A percentile compares a stretch with the other conserved stretches of the same genome.
phyloP scores from a whole-genome alignment of 2,329 filamentous ascomycete species.

The Colletotrichum horii region DNA sequence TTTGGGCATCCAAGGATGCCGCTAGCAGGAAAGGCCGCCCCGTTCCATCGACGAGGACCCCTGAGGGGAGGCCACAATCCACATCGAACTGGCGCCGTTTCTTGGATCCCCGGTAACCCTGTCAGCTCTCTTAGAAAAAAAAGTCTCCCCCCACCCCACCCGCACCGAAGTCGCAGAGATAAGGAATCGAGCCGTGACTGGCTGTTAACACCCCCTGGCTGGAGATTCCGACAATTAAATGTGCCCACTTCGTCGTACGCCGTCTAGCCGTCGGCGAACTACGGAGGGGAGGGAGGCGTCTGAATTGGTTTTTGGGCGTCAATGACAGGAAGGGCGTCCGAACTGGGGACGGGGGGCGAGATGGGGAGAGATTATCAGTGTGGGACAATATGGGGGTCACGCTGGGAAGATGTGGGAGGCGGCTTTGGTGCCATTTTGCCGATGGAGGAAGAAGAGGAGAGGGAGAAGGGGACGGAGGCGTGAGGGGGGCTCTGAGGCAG shows the following conservation, averaged over 20 bases:
- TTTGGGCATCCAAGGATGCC: not conserved
- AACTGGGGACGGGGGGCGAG: not conserved
- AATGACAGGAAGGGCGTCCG: not conserved
- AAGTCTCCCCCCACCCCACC: not conserved
- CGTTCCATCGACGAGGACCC: not conserved
- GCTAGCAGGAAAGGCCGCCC: not conserved
- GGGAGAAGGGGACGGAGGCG: not conserved
- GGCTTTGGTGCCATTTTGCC: not conserved
- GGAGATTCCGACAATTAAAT: not conserved
- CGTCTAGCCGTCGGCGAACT: conserved; percentile 4
- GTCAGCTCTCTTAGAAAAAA: not conserved
- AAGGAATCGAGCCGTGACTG: conserved; percentile 11
- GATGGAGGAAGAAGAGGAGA: not conserved
- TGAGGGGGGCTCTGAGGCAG: not conserved
- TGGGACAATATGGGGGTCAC: not conserved
- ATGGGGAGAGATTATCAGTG: not conserved
- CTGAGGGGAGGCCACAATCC: not conserved
- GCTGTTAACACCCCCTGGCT: not conserved
- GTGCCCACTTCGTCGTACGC: conserved; percentile 7
- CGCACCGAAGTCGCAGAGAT: conserved; percentile 15
- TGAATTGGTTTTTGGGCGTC: not conserved
- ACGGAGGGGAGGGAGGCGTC: not conserved
- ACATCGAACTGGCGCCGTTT: not conserved
- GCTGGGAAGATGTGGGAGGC: not conserved
- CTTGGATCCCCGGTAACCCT: not conserved